Evolutionary conservation across 164 flowering plant genomes (phyloP), one percentile per base, ranked within the genome.

Genomic region (Vitis rupestris): DNA sequence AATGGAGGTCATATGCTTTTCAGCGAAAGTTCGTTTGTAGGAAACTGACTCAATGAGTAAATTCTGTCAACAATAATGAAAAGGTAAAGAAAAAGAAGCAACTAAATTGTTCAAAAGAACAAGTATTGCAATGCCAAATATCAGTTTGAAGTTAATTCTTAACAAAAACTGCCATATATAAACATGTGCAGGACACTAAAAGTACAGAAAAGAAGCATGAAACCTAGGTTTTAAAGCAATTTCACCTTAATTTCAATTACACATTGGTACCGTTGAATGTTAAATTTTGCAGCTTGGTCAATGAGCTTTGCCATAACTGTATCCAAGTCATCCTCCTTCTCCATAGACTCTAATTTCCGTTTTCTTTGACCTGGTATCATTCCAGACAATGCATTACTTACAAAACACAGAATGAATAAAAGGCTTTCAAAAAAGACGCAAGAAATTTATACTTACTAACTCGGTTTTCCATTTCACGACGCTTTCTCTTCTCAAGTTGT

Each of bases 241-340:
- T 29, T 64, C 61, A 92, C 99, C 94, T 95, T 95, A 49, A 86
- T 64, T 52, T 83, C 79, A 29, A 85, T 77, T 29, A 86, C 90
- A 67, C 71, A 63, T 62, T 80, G 70, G 68, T 84, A 81, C 31
- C 97, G 86, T 71, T 82, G 81, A 61, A 12, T 56, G 69, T 88
- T 91, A 78, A 78, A 66, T 48, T 76, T 69, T 61, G 80, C 76
- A 75, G 79, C 90, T 72, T 87, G 77, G 64, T 83, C 91, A 73
- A 74, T 60, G 12, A 95, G 88, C 77, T 77, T 90, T 58, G 75
- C 79, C 61, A 87, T 73, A 63, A 47, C 75, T 50, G 79, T 64
- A 66, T 91, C 88, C 58, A 81, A 58, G 71, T 89, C 90, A 64
- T 80, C 91, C 76, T 85, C 93, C 70, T 77, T 74, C 77, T 83